Base-by-base conservation (phyloP, 140 eudicot genomes). In the Artemisia princeps region DNA sequence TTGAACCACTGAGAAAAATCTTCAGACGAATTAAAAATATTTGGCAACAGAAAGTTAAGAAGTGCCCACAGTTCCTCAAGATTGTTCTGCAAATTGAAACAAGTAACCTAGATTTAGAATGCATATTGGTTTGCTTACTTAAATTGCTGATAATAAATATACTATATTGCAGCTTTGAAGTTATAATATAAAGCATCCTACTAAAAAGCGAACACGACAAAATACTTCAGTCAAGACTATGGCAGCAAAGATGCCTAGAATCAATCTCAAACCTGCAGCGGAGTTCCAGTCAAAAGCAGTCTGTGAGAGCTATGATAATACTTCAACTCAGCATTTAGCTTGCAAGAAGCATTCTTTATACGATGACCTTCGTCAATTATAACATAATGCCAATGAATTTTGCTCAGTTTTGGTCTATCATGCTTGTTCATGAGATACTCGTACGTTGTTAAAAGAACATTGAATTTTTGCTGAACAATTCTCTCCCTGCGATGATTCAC, bases 1-100 rank as follows among this genome's bases (percentile, higher is more conserved):
- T 92, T 92, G 77, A 92, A 92, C 98, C 98, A 92, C 67, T 92
- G 98, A 68, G 98, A 88, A 76, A 88, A 92, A 84, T 92, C 98
- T 49, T 88, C 96, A 0, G 98, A 79, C 10, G 98, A 92, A 74
- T 92, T 92, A 64, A 92, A 92, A 54, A 92, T 92, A 75, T 92
- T 88, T 74, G 96, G 98, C 84, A 92, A 71, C 80, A 92, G 79
- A 73, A 92, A 92, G 83, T 92, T 92, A 60, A 92, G 98, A 72
- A 92, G 84, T 17, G 98, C 98, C 98, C 98, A 92, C 26, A 92
- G 83, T 69, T 92, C 98, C 82, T 92, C 98, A 58, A 88, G 96
- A 84, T 85, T 92, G 78, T 92, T 92, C 96, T 92, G 81, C 84
- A 77, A 15, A 70, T 8, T 67, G 33, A 73, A 15, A 77, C 15